Evolutionary conservation across 2,329 filamentous ascomycete genomes (phyloP), one percentile per base, ranked within the genome.

Genomic region (Verticillium alfalfae): DNA sequence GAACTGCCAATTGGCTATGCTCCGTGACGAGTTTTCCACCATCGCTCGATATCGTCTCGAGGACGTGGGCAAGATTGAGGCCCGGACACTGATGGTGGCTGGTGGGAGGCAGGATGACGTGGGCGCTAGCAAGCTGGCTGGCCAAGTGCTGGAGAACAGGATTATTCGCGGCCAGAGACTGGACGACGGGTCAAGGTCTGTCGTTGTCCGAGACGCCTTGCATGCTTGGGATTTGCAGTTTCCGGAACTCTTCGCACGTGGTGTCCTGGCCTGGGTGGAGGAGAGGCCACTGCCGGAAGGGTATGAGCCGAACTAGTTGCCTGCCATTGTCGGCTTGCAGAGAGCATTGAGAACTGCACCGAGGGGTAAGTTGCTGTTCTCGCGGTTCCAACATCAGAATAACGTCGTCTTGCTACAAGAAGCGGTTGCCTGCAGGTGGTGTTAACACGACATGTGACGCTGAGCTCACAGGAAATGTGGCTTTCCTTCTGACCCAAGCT

Each of bases 151-250:
- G 31, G 60, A 63, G 57, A 57, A 60, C 58, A 55, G 62, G 26
- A 34, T 41, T 58, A 34, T 61, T 56, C 63, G 66, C 66, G 55
- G 67, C 63, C 59, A 63, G 61, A 57, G 67, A 67, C 59, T 68
- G 60, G 26, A 69, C 36, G 61, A 70, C 63, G 63, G 63, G 9
- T 71, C 72, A 8, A 60, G 68, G 36, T 71, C 68, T 16, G 73
- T 70, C 16, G 64, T 77, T 10, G 69, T 79, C 7, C 68, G 61
- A 34, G 69, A 71, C 22, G 78, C 76, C 16, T 68, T 74, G 34
- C 76, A 79, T 66, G 70, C 70, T 41, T 78, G 77, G 77, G 73
- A 78, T 61, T 61, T 79, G 62, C 76, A 79, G 61, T 67, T 73
- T 37, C 78, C 77, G 1, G 64, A 71, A 52, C 57, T 78, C 7